phyloP scores from a whole-genome alignment of 2,329 filamentous ascomycete species.

The Nothomitra cinnamomea region DNA sequence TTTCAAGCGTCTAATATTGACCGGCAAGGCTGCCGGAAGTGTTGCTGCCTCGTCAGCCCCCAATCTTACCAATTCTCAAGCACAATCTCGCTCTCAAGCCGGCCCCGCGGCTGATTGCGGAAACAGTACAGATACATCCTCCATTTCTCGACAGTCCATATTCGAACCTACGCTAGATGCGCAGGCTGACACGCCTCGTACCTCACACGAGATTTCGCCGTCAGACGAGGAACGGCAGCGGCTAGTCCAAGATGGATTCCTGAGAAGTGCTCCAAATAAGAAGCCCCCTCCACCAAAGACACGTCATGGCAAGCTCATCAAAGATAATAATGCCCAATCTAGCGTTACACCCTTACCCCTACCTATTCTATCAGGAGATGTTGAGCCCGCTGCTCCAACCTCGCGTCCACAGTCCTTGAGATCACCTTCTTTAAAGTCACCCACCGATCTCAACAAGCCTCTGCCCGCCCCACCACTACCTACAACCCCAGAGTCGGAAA shows the following conservation, averaged over 20 bases:
- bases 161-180: conserved; percentile 32
- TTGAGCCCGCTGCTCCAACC: conserved; percentile 8
- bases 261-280: conserved; percentile 34
- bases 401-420: not conserved
- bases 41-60: not conserved
- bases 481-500: not conserved
- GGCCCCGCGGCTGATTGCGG: conserved; percentile 12
- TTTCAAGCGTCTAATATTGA: conserved; percentile 61
- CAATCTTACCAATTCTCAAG: not conserved
- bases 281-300: conserved; percentile 60
- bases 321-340: conserved; percentile 26
- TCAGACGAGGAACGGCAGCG: conserved; percentile 30
- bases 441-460: conserved; percentile 43
- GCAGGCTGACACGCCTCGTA: conserved; percentile 35
- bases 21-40: conserved; percentile 36
- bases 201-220: conserved; percentile 39
- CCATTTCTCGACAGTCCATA: conserved; percentile 40
- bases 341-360: conserved; percentile 17
- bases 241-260: conserved; percentile 16
- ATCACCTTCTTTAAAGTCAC: conserved; percentile 20
- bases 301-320: conserved; percentile 61
- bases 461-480: conserved; percentile 26
- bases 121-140: conserved; percentile 38
- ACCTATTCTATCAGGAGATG: not conserved
- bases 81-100: not conserved